A percentile compares a stretch with the other conserved stretches of the same genome.
These are phyloP conservation scores for Chlamydomonas sphaeroides DNA, from an alignment of 139 green algal species.

Conservation along the genomic window DNA sequence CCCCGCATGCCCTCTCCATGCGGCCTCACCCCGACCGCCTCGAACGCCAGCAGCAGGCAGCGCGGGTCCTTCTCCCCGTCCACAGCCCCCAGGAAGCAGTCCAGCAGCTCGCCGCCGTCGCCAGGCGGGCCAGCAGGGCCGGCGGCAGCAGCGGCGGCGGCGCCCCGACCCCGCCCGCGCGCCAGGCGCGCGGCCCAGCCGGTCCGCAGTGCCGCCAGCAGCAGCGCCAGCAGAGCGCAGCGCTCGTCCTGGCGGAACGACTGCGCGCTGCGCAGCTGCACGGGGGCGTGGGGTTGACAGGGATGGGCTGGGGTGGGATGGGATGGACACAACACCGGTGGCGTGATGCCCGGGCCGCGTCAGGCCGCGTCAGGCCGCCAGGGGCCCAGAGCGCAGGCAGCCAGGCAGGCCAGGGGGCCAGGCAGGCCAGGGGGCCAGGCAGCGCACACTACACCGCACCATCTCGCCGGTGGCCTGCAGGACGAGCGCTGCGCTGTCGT, in stretches of 20 bases:
- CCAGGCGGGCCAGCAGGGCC: neutral
- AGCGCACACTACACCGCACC: no score
- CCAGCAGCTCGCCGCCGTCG: neutral
- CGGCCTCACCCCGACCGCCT: slow-evolving; percentile 58
- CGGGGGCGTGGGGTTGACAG: no score
- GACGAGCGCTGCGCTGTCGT: neutral
- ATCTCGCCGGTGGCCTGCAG: slow-evolving; percentile 9
- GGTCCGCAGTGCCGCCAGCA: neutral
- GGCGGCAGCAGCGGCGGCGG: neutral
- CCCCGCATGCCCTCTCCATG: no score
- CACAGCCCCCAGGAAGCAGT: slow-evolving; percentile 48
- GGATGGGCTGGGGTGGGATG: no score
- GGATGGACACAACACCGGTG: no score
- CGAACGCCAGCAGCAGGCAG: slow-evolving; percentile 83
- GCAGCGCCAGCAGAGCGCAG: slow-evolving; percentile 34
- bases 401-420: no score
- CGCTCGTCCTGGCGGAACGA: slow-evolving; percentile 36
- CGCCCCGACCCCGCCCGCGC: no score
- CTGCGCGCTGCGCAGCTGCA: slow-evolving; percentile 32
- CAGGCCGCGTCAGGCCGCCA: no score
- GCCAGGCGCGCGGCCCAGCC: slow-evolving; percentile 6
- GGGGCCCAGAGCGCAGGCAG: no score
- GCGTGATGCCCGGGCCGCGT: no score
- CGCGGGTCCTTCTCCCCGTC: slow-evolving; percentile 94
- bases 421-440: no score